Conservation (phyloP, 768 basidiomycete genomes). For the Leccinum obscurum region DNA sequence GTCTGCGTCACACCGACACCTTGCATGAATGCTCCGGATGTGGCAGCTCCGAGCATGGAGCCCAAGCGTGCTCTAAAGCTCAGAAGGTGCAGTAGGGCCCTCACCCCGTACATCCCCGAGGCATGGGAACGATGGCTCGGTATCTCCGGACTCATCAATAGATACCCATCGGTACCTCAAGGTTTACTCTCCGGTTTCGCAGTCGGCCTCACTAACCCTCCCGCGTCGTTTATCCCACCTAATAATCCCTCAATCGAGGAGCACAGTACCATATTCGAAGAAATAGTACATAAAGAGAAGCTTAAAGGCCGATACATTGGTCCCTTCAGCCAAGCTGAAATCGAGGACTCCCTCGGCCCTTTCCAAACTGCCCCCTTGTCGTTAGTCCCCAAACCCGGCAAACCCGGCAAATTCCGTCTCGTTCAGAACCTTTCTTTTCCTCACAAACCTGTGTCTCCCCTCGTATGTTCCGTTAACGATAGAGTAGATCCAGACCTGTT, state of each 20-base stretch:
- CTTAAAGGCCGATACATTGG: not conserved
- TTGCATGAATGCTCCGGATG: not conserved
- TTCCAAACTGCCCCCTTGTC: not conserved
- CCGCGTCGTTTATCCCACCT: not conserved
- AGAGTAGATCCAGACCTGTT: not conserved
- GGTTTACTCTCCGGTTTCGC: not conserved
- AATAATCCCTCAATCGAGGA: not conserved
- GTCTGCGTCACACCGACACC: too few relatives aligned
- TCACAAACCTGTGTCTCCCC: not conserved
- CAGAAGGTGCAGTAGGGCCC: not conserved
- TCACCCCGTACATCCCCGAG: not conserved
- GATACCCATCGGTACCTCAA: not conserved
- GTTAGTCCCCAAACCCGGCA: not conserved
- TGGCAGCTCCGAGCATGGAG: not conserved
- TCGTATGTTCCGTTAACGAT: not conserved
- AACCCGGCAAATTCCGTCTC: not conserved
- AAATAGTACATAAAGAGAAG: not conserved
- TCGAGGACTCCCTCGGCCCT: not conserved
- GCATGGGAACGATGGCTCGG: not conserved
- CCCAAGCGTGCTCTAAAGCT: not conserved
- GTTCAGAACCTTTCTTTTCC: not conserved
- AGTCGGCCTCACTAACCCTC: not conserved
- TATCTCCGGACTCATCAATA: not conserved
- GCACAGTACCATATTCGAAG: not conserved
- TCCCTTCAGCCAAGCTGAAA: not conserved